Percentiles rank a stretch among this genome's conserved stretches.
These are phyloP conservation scores for Leishmania aethiopica DNA, from an alignment of 208 protist genomes.

Conservation along the genomic window DNA sequence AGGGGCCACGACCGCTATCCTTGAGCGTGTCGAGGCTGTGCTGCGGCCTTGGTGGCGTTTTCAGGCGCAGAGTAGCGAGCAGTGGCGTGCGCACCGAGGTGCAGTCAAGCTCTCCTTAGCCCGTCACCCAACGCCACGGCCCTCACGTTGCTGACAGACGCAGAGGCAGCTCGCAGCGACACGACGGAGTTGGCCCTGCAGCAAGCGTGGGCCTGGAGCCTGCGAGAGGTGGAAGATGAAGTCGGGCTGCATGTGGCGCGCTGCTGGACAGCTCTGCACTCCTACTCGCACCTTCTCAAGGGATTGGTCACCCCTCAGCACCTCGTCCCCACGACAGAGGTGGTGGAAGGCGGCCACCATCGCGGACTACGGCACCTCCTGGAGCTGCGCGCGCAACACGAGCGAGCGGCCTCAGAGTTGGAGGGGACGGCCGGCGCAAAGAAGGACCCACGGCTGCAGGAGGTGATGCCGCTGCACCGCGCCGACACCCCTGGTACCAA, in stretches of 20 bases:
- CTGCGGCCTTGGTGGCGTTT: conserved; percentile 58
- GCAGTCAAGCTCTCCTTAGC: conserved; percentile 70
- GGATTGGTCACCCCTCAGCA: conserved; percentile 72
- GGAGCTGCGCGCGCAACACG: conserved; percentile 54
- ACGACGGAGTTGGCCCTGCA: conserved; percentile 39
- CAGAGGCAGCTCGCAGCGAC: conserved; percentile 50
- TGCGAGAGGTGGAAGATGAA: conserved; percentile 85
- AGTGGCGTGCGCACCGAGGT: conserved; percentile 48
- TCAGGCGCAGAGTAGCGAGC: conserved; percentile 46
- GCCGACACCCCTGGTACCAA: conserved; percentile 9
- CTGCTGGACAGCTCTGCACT: conserved; percentile 60
- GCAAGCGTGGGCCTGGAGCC: conserved; percentile 54
- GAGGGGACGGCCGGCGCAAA: conserved; percentile 25
- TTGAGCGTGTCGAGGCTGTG: conserved; percentile 53
- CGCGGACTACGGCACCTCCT: conserved; percentile 75
- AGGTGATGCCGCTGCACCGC: conserved; percentile 54
- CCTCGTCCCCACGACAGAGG: conserved; percentile 46
- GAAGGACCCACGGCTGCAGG: conserved; percentile 57
- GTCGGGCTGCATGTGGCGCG: conserved; percentile 62
- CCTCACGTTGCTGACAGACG: conserved; percentile 43
- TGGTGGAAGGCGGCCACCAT: conserved; percentile 60
- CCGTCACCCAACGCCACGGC: conserved; percentile 41
- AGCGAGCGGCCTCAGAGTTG: conserved; percentile 40
- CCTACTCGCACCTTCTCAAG: conserved; percentile 64
- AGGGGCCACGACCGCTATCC: conserved; percentile 45